Evolutionary conservation across 176 grass and related monocot species (phyloP).

Genomic region (Juncus effusus): DNA sequence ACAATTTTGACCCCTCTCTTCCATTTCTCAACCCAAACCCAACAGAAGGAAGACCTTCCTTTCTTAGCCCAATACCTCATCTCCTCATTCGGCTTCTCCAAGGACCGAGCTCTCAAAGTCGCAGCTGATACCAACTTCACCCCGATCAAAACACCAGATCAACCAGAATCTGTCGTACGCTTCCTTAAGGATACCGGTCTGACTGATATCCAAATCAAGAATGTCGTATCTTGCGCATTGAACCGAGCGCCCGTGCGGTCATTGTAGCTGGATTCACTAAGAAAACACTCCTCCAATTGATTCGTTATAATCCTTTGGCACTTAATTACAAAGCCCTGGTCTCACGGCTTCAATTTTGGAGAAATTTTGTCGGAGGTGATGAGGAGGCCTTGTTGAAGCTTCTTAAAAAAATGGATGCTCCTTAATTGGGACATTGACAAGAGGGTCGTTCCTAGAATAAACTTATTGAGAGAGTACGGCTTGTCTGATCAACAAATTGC

Average conservation of each 20-base stretch:
- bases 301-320: not conserved
- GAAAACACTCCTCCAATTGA: constrained; percentile 15
- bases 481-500: not conserved
- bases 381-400: constrained; percentile 19
- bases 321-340: constrained; percentile 9
- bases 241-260: constrained; percentile 19
- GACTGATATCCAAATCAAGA: too few species aligned
- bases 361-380: constrained; percentile 1
- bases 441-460: not conserved
- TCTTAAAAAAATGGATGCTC: not conserved
- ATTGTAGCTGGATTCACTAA: constrained; percentile 5
- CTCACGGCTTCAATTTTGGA: constrained; percentile 19
- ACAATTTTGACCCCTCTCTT: too few species aligned
- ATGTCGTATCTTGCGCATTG: constrained; percentile 5
- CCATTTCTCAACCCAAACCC: too few species aligned
- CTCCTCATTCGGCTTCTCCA: too few species aligned
- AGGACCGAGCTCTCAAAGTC: too few species aligned
- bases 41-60: too few species aligned
- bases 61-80: too few species aligned
- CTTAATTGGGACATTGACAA: not conserved
- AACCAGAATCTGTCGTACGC: too few species aligned
- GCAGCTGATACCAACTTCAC: too few species aligned
- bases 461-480: constrained; percentile 1
- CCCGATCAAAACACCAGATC: too few species aligned
- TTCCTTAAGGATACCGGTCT: too few species aligned